Evolutionary conservation across 202 grass and related monocot species (phyloP).

Genomic region (Musa balbisiana): DNA sequence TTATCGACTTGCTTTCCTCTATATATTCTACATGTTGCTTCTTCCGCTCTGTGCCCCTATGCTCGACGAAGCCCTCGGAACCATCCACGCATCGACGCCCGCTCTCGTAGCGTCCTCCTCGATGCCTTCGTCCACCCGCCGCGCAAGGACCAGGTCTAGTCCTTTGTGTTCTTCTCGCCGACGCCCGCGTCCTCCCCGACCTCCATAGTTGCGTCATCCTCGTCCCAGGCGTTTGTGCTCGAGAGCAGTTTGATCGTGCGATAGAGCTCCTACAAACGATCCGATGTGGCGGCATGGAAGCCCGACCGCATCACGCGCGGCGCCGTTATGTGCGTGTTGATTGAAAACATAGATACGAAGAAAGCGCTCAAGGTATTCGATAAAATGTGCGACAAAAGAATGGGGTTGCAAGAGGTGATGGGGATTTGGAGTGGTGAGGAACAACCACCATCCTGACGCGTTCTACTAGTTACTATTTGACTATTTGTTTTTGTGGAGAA

Average conservation of each 20-base stretch:
- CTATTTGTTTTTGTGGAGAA: conserved; percentile 55
- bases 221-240: conserved; percentile 49
- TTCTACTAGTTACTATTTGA: conserved; percentile 47
- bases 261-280: conserved; percentile 34
- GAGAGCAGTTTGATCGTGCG: conserved; percentile 47
- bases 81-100: conserved; percentile 55
- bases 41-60: conserved; percentile 40
- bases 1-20: no score
- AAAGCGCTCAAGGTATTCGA: conserved; percentile 54
- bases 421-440: conserved; percentile 63
- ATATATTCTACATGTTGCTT: conserved; percentile 1
- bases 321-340: conserved; percentile 40
- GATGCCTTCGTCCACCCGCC: conserved; percentile 60
- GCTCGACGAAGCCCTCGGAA: conserved; percentile 48
- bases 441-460: conserved; percentile 40
- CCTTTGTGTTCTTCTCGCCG: conserved; percentile 51
- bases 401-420: conserved; percentile 46
- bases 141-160: conserved; percentile 44
- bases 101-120: conserved; percentile 63
- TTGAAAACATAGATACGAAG: conserved; percentile 29
- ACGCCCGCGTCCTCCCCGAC: conserved; percentile 45
- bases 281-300: conserved; percentile 21
- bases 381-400: conserved; percentile 47
- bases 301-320: conserved; percentile 54
- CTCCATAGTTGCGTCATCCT: conserved; percentile 71